Percentiles rank a stretch among this genome's conserved stretches.
phyloP scores from a whole-genome alignment of 2,329 filamentous ascomycete genomes.

The Westerdykella aurantiaca region DNA sequence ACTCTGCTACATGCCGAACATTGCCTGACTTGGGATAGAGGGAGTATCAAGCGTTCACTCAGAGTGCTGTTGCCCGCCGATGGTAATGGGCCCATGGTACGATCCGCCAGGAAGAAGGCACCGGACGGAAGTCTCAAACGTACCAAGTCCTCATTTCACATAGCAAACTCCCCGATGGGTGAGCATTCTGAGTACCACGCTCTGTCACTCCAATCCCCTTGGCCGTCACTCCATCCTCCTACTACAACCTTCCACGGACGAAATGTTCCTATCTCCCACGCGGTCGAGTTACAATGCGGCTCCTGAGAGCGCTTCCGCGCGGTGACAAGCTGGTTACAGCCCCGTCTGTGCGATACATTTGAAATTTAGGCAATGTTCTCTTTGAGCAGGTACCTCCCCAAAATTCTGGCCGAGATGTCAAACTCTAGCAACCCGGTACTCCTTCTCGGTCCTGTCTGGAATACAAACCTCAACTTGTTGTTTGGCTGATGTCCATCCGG shows the following conservation, averaged over 20 bases:
- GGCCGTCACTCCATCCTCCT: not conserved
- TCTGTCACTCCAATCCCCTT: too few relatives aligned
- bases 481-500: constrained; percentile 4
- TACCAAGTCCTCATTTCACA: not conserved
- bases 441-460: constrained; percentile 6
- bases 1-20: not conserved
- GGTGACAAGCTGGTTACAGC: constrained; percentile 8
- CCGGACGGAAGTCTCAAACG: not conserved
- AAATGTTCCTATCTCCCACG: constrained; percentile 9
- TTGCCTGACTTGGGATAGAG: not conserved
- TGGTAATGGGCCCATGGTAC: not conserved
- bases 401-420: not conserved
- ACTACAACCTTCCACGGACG: constrained; percentile 3
- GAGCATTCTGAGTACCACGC: too few relatives aligned
- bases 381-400: constrained; percentile 7
- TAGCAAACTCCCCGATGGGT: not conserved
- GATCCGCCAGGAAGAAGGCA: not conserved
- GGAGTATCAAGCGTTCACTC: not conserved
- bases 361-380: constrained; percentile 8
- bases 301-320: constrained; percentile 4
- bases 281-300: constrained; percentile 12
- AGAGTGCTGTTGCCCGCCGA: not conserved
- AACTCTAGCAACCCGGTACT: constrained; percentile 1
- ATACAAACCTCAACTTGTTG: constrained; percentile 5
- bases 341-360: constrained; percentile 5